Base-by-base conservation (phyloP, 768 basidiomycete genomes). In the Rhizopogon vesiculosus region DNA sequence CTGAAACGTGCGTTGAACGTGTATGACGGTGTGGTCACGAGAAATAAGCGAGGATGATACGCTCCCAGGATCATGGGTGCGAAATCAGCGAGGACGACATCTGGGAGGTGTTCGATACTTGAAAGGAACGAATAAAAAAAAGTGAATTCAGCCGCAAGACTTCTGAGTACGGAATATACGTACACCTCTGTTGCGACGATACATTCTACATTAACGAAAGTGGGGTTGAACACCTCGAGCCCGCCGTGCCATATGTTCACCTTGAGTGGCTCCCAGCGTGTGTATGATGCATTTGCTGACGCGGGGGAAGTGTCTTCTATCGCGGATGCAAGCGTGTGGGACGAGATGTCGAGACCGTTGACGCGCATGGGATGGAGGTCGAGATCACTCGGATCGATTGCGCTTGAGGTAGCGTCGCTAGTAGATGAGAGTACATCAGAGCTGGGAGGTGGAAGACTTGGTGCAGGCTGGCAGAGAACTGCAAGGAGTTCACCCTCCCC, bases 21-120 rank as follows among this genome's bases (percentile, higher is more conserved):
- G 72, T 87, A 93, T 2, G 88, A 90, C 0, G 92, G 93, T 0
- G 93, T 96, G 0, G 93, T 95, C 62, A 94, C 65, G 19, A 96
- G 77, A 43, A 93, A 76, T 42, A 86, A 64, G 28, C 77, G 76
- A 1, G 93, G 93, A 53, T 82, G 84, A 62, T 96, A 96, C 33
- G 80, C 73, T 0, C 92, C 91, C 12, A 96, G 78, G 13, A 95
- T 71, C 49, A 85, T 68, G 3, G 88, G 86, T 7, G 86, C 81
- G 60, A 93, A 88, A 18, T 76, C 75, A 0, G 77, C 71, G 13
- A 93, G 74, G 31, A 86, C 68, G 5, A 78, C 69, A 0, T 80
- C 77, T 1, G 79, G 75, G 45, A 95, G 73, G 61, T 95, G 92
- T 64, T 95, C 92, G 59, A 95, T 85, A 7, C 93, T 93, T 48